Conservation (phyloP, 2,329 filamentous ascomycete genomes). For the Fusarium succisae region DNA sequence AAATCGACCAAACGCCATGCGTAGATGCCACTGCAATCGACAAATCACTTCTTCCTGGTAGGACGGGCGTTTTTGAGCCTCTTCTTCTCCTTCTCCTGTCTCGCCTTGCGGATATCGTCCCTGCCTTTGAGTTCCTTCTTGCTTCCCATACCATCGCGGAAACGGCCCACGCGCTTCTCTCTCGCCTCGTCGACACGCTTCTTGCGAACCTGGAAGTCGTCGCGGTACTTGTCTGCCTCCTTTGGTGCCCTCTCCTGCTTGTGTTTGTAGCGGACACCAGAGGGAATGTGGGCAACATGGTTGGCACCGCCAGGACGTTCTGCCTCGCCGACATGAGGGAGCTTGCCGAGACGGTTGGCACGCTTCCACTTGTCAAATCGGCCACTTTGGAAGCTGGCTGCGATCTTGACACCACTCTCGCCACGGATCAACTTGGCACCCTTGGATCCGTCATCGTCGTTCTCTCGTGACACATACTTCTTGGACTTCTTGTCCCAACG, state of each 20-base stretch:
- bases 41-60: conserved; percentile 61
- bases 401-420: conserved; percentile 95
- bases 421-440: conserved; percentile 78
- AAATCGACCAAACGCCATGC: conserved; percentile 28
- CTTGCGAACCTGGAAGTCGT: conserved; percentile 91
- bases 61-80: conserved; percentile 91
- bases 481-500: conserved; percentile 97
- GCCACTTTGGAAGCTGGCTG: conserved; percentile 90
- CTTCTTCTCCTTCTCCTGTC: conserved; percentile 78
- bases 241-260: conserved; percentile 89
- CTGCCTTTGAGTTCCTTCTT: conserved; percentile 80
- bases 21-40: background rate
- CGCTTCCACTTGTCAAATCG: conserved; percentile 94
- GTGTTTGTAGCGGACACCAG: conserved; percentile 76
- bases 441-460: conserved; percentile 92
- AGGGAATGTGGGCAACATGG: conserved; percentile 41
- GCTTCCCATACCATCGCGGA: conserved; percentile 77
- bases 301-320: conserved; percentile 61
- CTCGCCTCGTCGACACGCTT: conserved; percentile 88
- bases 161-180: conserved; percentile 82
- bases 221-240: conserved; percentile 89
- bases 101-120: conserved; percentile 85
- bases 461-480: conserved; percentile 91
- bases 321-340: conserved; percentile 84
- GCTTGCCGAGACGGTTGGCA: conserved; percentile 79